Base-by-base conservation (phyloP, 2,329 filamentous ascomycete species). In the Akanthomyces dipterigenus region DNA sequence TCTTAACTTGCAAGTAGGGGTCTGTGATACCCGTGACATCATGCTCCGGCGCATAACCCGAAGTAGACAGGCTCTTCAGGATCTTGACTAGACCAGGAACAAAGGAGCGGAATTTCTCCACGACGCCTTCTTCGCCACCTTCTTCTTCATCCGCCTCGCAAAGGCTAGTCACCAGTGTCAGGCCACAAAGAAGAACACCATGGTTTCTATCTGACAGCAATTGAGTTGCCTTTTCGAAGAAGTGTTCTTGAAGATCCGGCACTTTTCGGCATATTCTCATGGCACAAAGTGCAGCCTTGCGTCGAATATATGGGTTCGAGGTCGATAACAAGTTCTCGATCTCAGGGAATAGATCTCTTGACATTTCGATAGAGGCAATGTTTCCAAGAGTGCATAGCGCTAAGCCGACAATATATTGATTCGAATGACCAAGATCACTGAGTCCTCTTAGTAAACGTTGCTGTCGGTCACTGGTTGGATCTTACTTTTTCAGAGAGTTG, bases 191-290 rank as follows among this genome's bases (percentile, higher is more conserved):
- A 54, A 99, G 77, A 20, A 99, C 96, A 42, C 95, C 96, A 67
- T 99, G 95, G 76, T 99, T 99, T 64, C 95, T 84, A 75, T 99
- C 95, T 28, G 91, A 89, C 24, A 99, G 79, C 11, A 99, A 81
- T 31, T 91, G 82, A 64, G 95, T 89, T 18, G 93, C 90, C 75
- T 98, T 98, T 64, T 99, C 95, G 62, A 97, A 73, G 71, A 99
- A 99, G 76, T 99, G 93, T 74, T 99, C 96, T 75, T 96, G 91
- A 59, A 99, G 78, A 73, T 99, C 95, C 6, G 96, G 95, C 12
- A 99, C 95, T 76, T 99, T 99, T 69, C 92, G 89, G 78, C 93
- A 97, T 81, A 99, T 97, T 67, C 93, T 86, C 95, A 99, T 99
- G 55, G 95, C 95, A 76, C 95, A 99, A n/a, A 99, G 83, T 4